Evolutionary conservation across 257 asterid species (phyloP), one percentile per base, ranked within the genome.

Genomic region (Lycium ferocissimum): DNA sequence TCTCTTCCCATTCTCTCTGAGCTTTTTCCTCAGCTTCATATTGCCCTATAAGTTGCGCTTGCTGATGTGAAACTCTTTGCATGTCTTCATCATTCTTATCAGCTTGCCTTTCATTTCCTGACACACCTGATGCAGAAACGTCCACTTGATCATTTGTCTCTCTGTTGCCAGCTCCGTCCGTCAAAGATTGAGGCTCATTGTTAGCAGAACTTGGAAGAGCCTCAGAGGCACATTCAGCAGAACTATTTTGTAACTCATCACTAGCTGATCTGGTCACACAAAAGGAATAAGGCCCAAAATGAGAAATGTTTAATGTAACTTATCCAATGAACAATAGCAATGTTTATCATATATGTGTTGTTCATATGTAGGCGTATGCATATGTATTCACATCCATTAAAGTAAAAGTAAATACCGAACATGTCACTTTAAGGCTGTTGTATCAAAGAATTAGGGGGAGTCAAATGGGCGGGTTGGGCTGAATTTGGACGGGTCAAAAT

Each of bases 1-100:
- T 96, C 87, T 94, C 98, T 91, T 95, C 98, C 99, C 98, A 96
- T 88, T 94, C 96, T 83, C 93, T 90, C 86, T 96, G 98, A 61
- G 95, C 93, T 81, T 89, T 95, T 90, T 93, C 97, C 87, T 93
- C 98, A 76, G 89, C 95, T 90, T 91, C 96, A 75, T 87, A 92
- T 83, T 85, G 92, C 53, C 89, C 91, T 70, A 86, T 90, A 53
- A 89, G 93, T 78, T 91, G 93, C 2, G 89, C 93, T 88, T 93
- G 96, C 85, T 87, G 94, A 66, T 88, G 88, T 90, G 91, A 86
- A 69, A 97, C 93, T 78, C 93, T 91, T 92, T 92, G 91, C 89
- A 90, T 86, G 83, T 89, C 91, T 80, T 87, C 88, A 73, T 90
- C 88, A 79, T 85, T 88, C 79, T 87, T 90, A 76, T 47, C 87